Evolutionary conservation across 1,139 yeast species (phyloP).

Genomic region (Geotrichum aggregatum): DNA sequence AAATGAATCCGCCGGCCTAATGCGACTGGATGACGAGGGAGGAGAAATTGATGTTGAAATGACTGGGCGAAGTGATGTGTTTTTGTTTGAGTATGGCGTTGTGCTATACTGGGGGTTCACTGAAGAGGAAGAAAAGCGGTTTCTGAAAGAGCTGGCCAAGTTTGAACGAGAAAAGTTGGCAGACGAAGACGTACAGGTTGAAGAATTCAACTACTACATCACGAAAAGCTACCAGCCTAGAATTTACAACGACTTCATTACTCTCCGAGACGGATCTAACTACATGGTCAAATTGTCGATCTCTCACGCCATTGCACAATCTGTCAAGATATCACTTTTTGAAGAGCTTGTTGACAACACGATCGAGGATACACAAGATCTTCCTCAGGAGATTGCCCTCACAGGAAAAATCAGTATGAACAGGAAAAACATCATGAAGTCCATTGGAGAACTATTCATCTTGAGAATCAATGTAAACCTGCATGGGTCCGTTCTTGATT

Average conservation of each 20-base stretch:
- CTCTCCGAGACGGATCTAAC: slow-evolving; percentile 83
- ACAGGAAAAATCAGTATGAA: slow-evolving; percentile 94
- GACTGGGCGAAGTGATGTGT: slow-evolving; percentile 67
- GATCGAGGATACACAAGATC: slow-evolving; percentile 92
- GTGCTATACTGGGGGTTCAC: slow-evolving; percentile 94
- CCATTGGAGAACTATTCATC: slow-evolving; percentile 91
- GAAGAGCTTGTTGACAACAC: slow-evolving; percentile 95
- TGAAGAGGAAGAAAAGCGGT: slow-evolving; percentile 74
- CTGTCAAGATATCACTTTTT: slow-evolving; percentile 87
- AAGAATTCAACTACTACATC: slow-evolving; percentile 89
- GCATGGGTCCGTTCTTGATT: slow-evolving; percentile 91
- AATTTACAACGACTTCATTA: slow-evolving; percentile 89
- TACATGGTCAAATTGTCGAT: slow-evolving; percentile 86
- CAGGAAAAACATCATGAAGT: slow-evolving; percentile 90
- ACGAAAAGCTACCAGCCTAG: slow-evolving; percentile 92
- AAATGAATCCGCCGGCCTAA: slow-evolving; percentile 38
- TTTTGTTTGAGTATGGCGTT: slow-evolving; percentile 91
- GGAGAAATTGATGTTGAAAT: slow-evolving; percentile 85
- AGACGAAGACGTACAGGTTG: slow-evolving; percentile 85
- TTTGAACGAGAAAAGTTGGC: slow-evolving; percentile 90
- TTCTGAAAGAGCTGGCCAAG: slow-evolving; percentile 73
- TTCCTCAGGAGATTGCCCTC: slow-evolving; percentile 90
- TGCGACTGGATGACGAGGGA: slow-evolving; percentile 84
- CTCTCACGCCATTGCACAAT: slow-evolving; percentile 87
- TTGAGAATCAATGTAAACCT: slow-evolving; percentile 75